A percentile compares a stretch with the other conserved stretches of the same genome.
phyloP scores from a whole-genome alignment of 139 green algal genomes.

The Chlorella sp. region DNA sequence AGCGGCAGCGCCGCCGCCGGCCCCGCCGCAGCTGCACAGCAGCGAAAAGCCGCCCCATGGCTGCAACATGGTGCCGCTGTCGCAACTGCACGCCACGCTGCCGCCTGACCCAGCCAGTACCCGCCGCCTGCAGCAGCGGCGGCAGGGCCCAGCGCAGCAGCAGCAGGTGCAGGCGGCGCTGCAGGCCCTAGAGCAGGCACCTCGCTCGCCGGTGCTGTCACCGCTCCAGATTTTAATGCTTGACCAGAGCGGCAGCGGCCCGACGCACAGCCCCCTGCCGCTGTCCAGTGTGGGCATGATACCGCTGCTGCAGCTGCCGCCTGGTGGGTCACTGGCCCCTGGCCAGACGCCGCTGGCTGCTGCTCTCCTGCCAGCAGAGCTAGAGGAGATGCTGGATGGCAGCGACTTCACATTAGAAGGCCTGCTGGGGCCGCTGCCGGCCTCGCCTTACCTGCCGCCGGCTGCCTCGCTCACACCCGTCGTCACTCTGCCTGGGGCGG shows the following conservation, averaged over 20 bases:
- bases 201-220: not conserved
- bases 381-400: not conserved
- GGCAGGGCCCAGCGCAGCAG: not conserved
- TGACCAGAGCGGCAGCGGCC: not conserved
- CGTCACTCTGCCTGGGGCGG: not conserved
- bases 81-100: not conserved
- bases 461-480: not conserved
- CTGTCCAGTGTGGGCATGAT: not conserved
- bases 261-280: conserved; percentile 14
- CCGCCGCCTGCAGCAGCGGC: not conserved
- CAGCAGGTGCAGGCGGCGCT: conserved; percentile 17
- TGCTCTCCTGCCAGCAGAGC: not conserved
- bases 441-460: not conserved
- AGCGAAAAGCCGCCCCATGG: no score
- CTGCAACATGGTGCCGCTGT: not conserved
- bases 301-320: not conserved
- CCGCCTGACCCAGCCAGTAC: not conserved
- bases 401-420: conserved; percentile 17
- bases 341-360: not conserved
- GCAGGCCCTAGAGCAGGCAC: not conserved
- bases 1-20: no score
- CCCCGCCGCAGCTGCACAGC: no score
- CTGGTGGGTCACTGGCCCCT: not conserved
- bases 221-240: not conserved
- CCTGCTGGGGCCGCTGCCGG: not conserved